phyloP scores from a whole-genome alignment of 164 flowering plant genomes.

The Echeveria elegans region DNA sequence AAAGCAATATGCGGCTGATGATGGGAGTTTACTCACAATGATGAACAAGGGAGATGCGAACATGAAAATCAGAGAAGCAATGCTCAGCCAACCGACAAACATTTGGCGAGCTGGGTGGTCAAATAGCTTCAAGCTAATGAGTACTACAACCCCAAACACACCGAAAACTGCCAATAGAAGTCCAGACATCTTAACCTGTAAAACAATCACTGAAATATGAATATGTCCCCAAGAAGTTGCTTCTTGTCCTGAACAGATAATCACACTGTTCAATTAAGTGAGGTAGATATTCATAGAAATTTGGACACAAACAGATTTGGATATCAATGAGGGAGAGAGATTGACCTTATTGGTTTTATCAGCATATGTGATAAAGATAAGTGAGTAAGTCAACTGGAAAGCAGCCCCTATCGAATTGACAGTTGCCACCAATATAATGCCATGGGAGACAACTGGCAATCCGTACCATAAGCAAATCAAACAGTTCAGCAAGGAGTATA shows the following conservation, averaged over 20 bases:
- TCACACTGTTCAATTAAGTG: no score
- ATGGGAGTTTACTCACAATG: constrained; percentile 35
- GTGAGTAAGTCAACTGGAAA: constrained; percentile 49
- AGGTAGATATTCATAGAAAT: not conserved
- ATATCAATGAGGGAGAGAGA: not conserved
- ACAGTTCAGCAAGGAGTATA: constrained; percentile 25
- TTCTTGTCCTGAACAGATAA: no score
- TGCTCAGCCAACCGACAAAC: constrained; percentile 58
- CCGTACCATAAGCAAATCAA: constrained; percentile 74
- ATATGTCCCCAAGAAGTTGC: not conserved
- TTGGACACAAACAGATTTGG: not conserved
- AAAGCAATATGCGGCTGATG: not conserved
- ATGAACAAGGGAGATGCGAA: constrained; percentile 71
- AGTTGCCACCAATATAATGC: constrained; percentile 46
- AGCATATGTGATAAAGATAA: constrained; percentile 41
- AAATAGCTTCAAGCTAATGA: constrained; percentile 33
- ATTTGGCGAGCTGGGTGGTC: constrained; percentile 32
- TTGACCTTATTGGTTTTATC: constrained; percentile 42
- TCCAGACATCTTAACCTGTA: constrained; percentile 52
- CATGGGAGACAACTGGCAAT: constrained; percentile 41
- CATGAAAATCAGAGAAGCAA: constrained; percentile 70
- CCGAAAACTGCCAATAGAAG: constrained; percentile 35
- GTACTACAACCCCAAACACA: constrained; percentile 27
- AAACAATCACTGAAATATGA: not conserved
- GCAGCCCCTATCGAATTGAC: constrained; percentile 67